Evolutionary conservation across 2,329 filamentous ascomycete genomes (phyloP), one percentile per base, ranked within the genome.

Genomic region (Colletotrichum lini): DNA sequence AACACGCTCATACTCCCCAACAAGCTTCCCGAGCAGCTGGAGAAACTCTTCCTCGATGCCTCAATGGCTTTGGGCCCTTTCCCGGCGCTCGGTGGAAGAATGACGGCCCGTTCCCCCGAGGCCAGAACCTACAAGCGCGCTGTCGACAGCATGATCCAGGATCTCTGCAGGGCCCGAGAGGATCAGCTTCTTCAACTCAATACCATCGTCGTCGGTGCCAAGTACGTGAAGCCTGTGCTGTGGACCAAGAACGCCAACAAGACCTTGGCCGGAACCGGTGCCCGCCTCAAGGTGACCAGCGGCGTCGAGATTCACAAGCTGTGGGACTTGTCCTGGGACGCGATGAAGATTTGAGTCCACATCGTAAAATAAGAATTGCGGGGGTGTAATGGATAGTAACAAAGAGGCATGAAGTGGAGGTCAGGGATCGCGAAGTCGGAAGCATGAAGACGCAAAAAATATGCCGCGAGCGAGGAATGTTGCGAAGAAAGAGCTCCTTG

Each of bases 41-140:
- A 71, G 44, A 67, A 58, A 38, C 23, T 71, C 5, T 61, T 50
- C 6, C 21, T 71, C 56, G 68, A 71, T 47, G 45, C 44, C 6
- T 68, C 64, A 1, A 57, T 42, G 26, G 23, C 45, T 9, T 50
- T 61, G 16, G 9, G 8, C 30, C 15, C 12, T 8, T 13, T 58
- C 3, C 5, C 13, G 16, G 35, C 52, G 4, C 3, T 4, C 42
- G n/a, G 15, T 13, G 12, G 8, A 9, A 56, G 44, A 1, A 18
- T 62, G 35, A 52, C 50, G 13, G 13, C 64, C n/a, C 50, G 23
- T 4, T n/a, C 42, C 26, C 68, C 58, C 15, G 30, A 62, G 12
- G 64, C 58, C 13, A 6, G 56, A 15, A 49, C 30, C 12, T 67
- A 68, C 52, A 56, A 9, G 45, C 56, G 52, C 35, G 42, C 18